Conservation (phyloP, 2,329 filamentous ascomycete genomes). For the Alternaria solani region DNA sequence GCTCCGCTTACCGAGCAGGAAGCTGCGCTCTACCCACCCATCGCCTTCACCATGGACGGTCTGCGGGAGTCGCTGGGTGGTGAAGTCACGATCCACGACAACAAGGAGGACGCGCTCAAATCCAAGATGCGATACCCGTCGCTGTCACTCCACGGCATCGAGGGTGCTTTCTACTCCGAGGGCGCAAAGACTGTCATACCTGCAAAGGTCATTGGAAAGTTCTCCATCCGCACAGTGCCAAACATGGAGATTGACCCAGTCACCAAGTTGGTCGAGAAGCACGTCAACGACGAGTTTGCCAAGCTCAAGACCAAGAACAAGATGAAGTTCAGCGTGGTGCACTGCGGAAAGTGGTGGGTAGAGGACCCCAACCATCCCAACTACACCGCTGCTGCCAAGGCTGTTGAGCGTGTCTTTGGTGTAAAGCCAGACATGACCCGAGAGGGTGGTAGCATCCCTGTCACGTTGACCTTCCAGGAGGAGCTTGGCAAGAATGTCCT, state of each 20-base stretch:
- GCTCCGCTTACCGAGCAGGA: slow-evolving; percentile 88
- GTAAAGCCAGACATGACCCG: slow-evolving; percentile 94
- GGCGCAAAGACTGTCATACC: slow-evolving; percentile 99
- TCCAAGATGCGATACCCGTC: slow-evolving; percentile 95
- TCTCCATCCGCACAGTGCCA: slow-evolving; percentile 96
- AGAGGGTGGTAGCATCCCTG: slow-evolving; percentile 96
- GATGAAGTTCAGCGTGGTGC: slow-evolving; percentile 79
- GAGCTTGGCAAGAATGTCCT: slow-evolving; percentile 98
- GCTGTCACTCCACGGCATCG: slow-evolving; percentile 90
- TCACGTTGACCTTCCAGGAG: slow-evolving; percentile 96
- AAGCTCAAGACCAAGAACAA: slow-evolving; percentile 93
- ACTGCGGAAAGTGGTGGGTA: slow-evolving; percentile 98
- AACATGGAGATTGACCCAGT: slow-evolving; percentile 95
- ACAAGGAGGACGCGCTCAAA: slow-evolving; percentile 94
- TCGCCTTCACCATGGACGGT: slow-evolving; percentile 96
- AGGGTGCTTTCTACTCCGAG: slow-evolving; percentile 91
- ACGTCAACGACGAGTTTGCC: slow-evolving; percentile 83
- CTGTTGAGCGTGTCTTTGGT: slow-evolving; percentile 94
- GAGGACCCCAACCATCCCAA: slow-evolving; percentile 99
- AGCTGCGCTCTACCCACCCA: slow-evolving; percentile 83
- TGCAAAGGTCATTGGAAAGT: slow-evolving; percentile 97
- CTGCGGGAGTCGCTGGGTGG: slow-evolving; percentile 91
- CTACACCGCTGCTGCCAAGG: slow-evolving; percentile 92
- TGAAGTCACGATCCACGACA: slow-evolving; percentile 83
- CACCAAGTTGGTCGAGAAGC: slow-evolving; percentile 83